Conservation (phyloP, 2,329 filamentous ascomycete genomes). For the Tolypocladium nubicola region DNA sequence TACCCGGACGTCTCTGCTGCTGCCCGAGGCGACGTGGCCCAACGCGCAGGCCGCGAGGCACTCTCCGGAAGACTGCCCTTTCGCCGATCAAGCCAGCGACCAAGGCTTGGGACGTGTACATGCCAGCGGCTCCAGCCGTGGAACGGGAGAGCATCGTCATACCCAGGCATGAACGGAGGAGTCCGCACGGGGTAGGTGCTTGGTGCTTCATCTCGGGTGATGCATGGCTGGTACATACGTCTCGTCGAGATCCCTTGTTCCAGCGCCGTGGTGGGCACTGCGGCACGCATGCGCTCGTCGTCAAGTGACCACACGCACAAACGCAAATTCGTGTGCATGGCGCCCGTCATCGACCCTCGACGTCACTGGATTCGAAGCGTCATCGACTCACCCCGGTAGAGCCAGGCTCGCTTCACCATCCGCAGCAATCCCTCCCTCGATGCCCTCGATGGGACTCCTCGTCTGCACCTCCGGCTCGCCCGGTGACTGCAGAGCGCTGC, state of each 20-base stretch:
- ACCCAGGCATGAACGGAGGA: too few species aligned
- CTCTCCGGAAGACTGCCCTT: not conserved
- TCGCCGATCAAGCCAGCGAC: not conserved
- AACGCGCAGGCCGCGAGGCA: not conserved
- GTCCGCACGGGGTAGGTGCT: not conserved
- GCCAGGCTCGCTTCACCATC: not conserved
- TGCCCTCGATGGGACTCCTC: not conserved
- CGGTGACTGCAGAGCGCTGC: not conserved
- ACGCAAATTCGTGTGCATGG: not conserved
- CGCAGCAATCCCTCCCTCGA: not conserved
- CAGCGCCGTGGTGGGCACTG: not conserved
- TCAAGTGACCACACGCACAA: constrained; percentile 2
- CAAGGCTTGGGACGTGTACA: too few species aligned
- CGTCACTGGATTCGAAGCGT: not conserved
- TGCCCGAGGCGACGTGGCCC: not conserved
- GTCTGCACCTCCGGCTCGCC: not conserved
- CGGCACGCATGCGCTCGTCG: constrained; percentile 1
- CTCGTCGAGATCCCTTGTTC: not conserved
- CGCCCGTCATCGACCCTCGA: not conserved
- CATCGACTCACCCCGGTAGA: not conserved
- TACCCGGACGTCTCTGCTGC: not conserved
- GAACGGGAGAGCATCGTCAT: too few species aligned
- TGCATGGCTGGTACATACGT: too few species aligned
- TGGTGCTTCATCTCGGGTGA: not conserved
- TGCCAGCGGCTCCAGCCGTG: not conserved